These are phyloP conservation scores for Peziza echinospora DNA, from an alignment of 495 filamentous ascomycete species.

Conservation along the genomic window DNA sequence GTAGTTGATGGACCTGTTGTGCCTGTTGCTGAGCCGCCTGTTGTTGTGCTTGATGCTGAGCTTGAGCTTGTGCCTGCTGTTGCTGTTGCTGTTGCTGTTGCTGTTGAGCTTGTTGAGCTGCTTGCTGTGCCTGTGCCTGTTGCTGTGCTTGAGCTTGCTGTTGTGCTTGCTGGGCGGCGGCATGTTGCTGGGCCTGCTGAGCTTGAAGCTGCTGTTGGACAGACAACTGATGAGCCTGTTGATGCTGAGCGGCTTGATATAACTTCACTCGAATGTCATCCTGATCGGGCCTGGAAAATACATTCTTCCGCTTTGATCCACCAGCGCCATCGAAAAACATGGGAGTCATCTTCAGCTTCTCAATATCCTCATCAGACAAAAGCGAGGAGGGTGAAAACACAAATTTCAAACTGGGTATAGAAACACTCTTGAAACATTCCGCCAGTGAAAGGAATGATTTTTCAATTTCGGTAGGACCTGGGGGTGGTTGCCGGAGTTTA, in stretches of 20 bases:
- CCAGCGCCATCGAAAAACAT: constrained; percentile 63
- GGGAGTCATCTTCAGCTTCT: constrained; percentile 39
- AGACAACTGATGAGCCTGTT: constrained; percentile 8
- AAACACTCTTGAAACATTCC: constrained; percentile 31
- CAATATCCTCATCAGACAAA: constrained; percentile 32
- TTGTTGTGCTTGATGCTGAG: constrained; percentile 7
- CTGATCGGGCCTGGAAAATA: neutral
- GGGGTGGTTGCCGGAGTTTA: constrained; percentile 4
- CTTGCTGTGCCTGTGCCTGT: constrained; percentile 11
- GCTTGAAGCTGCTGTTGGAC: constrained; percentile 10
- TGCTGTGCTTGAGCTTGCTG: constrained; percentile 10
- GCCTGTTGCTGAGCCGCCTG: constrained; percentile 2
- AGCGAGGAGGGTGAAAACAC: constrained; percentile 30
- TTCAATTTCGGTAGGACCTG: constrained; percentile 7
- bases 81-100: constrained; percentile 12
- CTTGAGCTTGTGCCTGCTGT: constrained; percentile 3
- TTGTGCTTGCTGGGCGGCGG: neutral
- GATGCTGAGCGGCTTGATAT: constrained; percentile 18
- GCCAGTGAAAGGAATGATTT: constrained; percentile 25
- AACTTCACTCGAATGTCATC: constrained; percentile 41
- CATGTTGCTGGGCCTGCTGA: neutral
- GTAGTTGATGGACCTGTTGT: constrained; percentile 8
- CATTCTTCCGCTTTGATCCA: constrained; percentile 40
- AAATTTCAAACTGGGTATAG: constrained; percentile 37
- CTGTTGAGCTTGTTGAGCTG: constrained; percentile 5